Evolutionary conservation across 768 basidiomycete species (phyloP).

Genomic region (Imleria badia): DNA sequence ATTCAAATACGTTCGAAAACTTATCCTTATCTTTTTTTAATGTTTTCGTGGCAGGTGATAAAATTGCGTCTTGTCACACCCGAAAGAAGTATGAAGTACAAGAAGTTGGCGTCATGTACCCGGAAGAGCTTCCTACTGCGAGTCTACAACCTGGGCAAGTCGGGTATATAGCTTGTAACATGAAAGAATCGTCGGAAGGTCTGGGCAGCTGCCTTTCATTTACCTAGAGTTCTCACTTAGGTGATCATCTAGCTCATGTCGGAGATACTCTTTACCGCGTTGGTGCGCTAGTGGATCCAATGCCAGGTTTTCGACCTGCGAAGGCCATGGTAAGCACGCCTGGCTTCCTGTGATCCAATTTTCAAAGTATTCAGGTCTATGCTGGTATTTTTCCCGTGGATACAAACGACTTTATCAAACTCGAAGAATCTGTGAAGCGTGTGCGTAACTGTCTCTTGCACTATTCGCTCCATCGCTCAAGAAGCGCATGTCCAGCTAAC

Average conservation of each 20-base stretch:
- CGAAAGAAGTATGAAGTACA: slow-evolving; percentile 87
- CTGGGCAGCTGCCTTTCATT: background rate
- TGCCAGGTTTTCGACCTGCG: slow-evolving; percentile 88
- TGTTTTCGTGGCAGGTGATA: slow-evolving; percentile 67
- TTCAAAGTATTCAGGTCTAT: slow-evolving; percentile 62
- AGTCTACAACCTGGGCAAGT: slow-evolving; percentile 77
- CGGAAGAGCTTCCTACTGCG: slow-evolving; percentile 77
- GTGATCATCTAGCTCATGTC: slow-evolving; percentile 64
- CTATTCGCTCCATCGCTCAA: slow-evolving; percentile 8
- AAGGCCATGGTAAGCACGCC: slow-evolving; percentile 79
- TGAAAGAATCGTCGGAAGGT: slow-evolving; percentile 98
- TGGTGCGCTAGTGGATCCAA: slow-evolving; percentile 71
- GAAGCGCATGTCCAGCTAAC: slow-evolving; percentile 53
- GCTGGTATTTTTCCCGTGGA: slow-evolving; percentile 95
- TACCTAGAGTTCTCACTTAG: background rate
- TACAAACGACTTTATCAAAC: slow-evolving; percentile 84
- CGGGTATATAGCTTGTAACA: slow-evolving; percentile 90
- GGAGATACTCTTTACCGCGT: slow-evolving; percentile 89
- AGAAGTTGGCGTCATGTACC: slow-evolving; percentile 87
- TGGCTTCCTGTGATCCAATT: background rate
- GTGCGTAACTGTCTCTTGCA: slow-evolving; percentile 42
- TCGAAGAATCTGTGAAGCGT: slow-evolving; percentile 93
- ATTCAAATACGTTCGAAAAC: background rate
- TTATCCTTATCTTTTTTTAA: background rate
- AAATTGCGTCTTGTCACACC: slow-evolving; percentile 80